Conservation (phyloP, 306 rosid genomes). For the Begonia fuchsioides region DNA sequence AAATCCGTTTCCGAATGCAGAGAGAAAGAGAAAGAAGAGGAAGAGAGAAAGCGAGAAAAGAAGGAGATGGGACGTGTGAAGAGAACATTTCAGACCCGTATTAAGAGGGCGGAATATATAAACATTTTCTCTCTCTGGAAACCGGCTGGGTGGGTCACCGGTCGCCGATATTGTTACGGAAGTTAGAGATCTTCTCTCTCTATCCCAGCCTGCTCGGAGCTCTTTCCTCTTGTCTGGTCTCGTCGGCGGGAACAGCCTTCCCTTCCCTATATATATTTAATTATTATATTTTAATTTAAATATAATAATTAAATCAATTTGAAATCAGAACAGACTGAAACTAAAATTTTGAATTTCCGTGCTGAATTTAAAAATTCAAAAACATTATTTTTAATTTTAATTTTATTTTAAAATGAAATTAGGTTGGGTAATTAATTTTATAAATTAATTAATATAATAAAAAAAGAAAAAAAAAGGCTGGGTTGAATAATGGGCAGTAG, state of each 20-base stretch:
- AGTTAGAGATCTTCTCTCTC: slow-evolving; percentile 12
- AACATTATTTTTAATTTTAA: too few species aligned
- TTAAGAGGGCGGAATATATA: slow-evolving; percentile 40
- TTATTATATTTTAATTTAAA: too few species aligned
- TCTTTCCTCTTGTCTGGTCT: slow-evolving; percentile 13
- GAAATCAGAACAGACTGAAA: too few species aligned
- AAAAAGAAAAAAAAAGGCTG: too few species aligned
- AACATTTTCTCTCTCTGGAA: slow-evolving; percentile 32
- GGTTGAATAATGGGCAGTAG: too few species aligned
- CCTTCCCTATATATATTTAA: too few species aligned
- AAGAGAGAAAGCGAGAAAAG: slow-evolving; percentile 7
- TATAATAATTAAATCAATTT: too few species aligned
- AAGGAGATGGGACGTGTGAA: slow-evolving; percentile 31
- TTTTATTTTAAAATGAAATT: too few species aligned
- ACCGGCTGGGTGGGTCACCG: slow-evolving; percentile 49
- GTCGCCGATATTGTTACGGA: slow-evolving; percentile 20
- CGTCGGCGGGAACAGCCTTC: slow-evolving; percentile 31
- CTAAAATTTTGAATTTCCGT: too few species aligned
- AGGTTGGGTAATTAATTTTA: too few species aligned
- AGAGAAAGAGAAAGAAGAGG: slow-evolving; percentile 14
- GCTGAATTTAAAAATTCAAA: too few species aligned
- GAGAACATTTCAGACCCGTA: slow-evolving; percentile 38
- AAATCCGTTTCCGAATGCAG: slow-evolving; percentile 14
- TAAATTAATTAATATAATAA: too few species aligned
- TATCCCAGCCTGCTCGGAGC: neutral